Evolutionary conservation across 768 basidiomycete genomes (phyloP).

Genomic region (Leucocoprinus birnbaumii): DNA sequence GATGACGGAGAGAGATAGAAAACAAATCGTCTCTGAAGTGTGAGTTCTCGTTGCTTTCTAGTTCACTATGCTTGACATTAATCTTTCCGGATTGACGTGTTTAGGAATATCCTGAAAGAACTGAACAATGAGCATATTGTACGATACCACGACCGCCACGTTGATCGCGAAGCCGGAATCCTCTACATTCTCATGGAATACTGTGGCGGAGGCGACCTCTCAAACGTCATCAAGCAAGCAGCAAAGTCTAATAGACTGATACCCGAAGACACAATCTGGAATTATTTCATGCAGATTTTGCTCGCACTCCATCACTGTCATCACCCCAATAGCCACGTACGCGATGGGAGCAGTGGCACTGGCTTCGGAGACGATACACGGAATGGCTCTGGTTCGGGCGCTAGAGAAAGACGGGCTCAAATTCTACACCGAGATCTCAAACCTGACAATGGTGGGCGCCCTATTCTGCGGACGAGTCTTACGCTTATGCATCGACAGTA

Average conservation of each 20-base stretch:
- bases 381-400: conserved; percentile 22
- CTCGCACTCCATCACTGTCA: conserved; percentile 92
- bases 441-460: conserved; percentile 94
- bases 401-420: conserved; percentile 55
- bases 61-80: conserved; percentile 1
- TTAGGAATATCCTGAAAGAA: conserved; percentile 94
- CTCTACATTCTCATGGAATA: conserved; percentile 99
- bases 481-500: too few species aligned
- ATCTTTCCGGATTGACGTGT: neutral
- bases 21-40: conserved; percentile 98
- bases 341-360: conserved; percentile 37
- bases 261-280: conserved; percentile 93
- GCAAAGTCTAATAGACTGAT: conserved; percentile 66
- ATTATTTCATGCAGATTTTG: conserved; percentile 91
- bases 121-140: conserved; percentile 96
- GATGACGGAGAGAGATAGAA: conserved; percentile 94
- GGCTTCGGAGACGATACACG: conserved; percentile 14
- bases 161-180: conserved; percentile 86
- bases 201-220: conserved; percentile 95
- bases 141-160: conserved; percentile 88
- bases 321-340: conserved; percentile 62
- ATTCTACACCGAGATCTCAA: conserved; percentile 95
- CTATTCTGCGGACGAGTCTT: too few species aligned
- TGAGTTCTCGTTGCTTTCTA: conserved; percentile 36
- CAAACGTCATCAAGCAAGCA: conserved; percentile 79